Base-by-base conservation (phyloP, 768 basidiomycete genomes). In the Calocera viscosa region DNA sequence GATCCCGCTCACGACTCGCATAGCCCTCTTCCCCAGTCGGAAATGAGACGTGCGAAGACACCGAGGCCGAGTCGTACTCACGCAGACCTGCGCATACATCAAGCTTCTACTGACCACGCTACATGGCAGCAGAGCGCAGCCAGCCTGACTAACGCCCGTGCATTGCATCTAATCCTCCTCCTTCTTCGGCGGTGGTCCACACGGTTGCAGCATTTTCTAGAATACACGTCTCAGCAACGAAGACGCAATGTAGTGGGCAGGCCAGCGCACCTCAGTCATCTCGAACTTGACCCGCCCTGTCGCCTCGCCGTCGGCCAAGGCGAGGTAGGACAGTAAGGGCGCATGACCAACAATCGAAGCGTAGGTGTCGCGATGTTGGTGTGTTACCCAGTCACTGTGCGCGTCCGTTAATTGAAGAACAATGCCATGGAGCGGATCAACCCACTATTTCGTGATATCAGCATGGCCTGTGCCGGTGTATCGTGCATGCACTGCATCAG, bases 381-480 rank as follows among this genome's bases (percentile, higher is more conserved):
- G 92, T 7, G 93, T 96, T 53, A 95, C 77, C 95, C 95, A 98
- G 74, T 98, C 95, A 77, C 95, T 98, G 73, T 1, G 32, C 19
- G 32, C 2, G 2, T 35, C 10, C 14, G 32, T 16, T 14, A 24
- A 38, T 26, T 41, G 2, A 65, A 67, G 19, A 34, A 40, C 66
- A 63, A 43, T 34, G 35, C 53, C 69, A 33, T 41, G 19, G 49
- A 64, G 34, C 24, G 30, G n/a, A 33, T 12, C 43, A 40, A 79
- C 91, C 69, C 72, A 96, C 95, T 88, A 94, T 81, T 98, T 98
- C 5, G 92, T 91, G 75, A 94, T 78, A 76, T 99, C 95, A 38
- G 94, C 94, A 77, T 99, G 94, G 32, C 95, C 94, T 40, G 95
- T 99, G 47, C 95, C 95, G 28, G 92, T 93, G 75, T 96, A 96